A percentile compares a stretch with the other conserved stretches of the same genome.
Evolutionary conservation across 352 stramenopile genomes (phyloP).

Genomic region (Thraustochytrium striatum): DNA sequence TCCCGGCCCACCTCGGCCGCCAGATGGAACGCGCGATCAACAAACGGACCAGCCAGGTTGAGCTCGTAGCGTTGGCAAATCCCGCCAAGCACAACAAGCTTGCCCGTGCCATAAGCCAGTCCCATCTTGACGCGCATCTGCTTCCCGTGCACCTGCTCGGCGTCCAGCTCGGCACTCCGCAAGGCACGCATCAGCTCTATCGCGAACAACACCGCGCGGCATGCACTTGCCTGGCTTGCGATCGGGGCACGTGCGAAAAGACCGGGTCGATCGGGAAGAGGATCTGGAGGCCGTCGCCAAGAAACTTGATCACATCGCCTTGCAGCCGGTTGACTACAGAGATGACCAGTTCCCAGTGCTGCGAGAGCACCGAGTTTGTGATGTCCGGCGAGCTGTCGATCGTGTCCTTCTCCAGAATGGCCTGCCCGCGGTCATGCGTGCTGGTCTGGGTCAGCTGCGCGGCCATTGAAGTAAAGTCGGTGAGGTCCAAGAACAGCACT

Average conservation of each 20-base stretch:
- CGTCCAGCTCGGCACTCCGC: constrained; percentile 4
- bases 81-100: not conserved
- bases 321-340: constrained; percentile 12
- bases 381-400: constrained; percentile 25
- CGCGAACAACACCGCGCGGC: constrained; percentile 13
- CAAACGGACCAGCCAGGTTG: not conserved
- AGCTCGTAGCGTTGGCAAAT: not conserved
- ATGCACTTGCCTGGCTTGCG: not conserved
- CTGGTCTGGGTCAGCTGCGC: not conserved
- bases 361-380: not conserved
- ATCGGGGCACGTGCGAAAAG: constrained; percentile 6
- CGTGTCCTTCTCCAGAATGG: not conserved
- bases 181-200: constrained; percentile 25
- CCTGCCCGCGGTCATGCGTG: not conserved
- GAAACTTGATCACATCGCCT: constrained; percentile 44
- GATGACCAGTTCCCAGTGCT: constrained; percentile 23
- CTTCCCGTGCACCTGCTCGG: not conserved
- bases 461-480: constrained; percentile 6
- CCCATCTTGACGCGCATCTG: constrained; percentile 37
- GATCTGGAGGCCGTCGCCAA: constrained; percentile 37
- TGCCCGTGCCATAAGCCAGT: constrained; percentile 7
- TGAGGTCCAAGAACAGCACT: constrained; percentile 31
- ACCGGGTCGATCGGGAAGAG: constrained; percentile 2
- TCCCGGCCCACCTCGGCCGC: not conserved
- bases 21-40: not conserved